Base-by-base conservation (phyloP, 108 stramenopile genomes). In the Cylindrotheca fusiformis region DNA sequence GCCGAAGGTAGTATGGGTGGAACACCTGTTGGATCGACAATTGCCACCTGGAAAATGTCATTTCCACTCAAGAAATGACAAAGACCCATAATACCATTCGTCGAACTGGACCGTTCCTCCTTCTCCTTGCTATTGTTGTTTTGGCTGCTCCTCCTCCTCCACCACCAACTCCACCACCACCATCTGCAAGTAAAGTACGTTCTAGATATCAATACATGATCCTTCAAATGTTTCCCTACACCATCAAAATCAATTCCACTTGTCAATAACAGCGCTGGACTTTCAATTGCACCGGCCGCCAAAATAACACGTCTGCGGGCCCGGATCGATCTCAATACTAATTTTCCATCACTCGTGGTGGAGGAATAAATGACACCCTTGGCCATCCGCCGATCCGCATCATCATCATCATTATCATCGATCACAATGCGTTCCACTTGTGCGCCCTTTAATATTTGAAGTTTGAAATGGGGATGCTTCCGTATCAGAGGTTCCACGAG, bases 261-360 rank as follows among this genome's bases (percentile, higher is more conserved):
- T 27, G 66, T 63, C 63, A 88, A 48, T 10, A 92, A 58, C 12
- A 92, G 57, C 0, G 85, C 75, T 22, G 90, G 90, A 32, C 68
- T 81, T 41, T 75, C 82, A 24, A 92, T 80, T 32, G 87, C 87
- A 17, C 90, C 90, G 29, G 84, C 74, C 51, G 81, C 84, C 12
- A 92, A 32, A 41, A 88, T 77, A 17, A 85, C 60, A 18, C 23
- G 30, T 30, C 55, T 54, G 10, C n/a, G 41, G n/a, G 55, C 62
- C 27, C 36, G 24, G 20, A 72, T 21, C 24, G 3, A 27, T n/a
- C 28, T 57, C 27, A 57, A 18, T 33, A 44, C 36, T 8, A 22
- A 4, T 8, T n/a, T 48, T 12, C 8, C n/a, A 8, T 58, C 60
- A 25, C 30, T 25, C 20, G 2, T 52, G 32, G 10, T 54, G 53